phyloP scores from a whole-genome alignment of 163 green algal genomes.

The Scenedesmus sp. region DNA sequence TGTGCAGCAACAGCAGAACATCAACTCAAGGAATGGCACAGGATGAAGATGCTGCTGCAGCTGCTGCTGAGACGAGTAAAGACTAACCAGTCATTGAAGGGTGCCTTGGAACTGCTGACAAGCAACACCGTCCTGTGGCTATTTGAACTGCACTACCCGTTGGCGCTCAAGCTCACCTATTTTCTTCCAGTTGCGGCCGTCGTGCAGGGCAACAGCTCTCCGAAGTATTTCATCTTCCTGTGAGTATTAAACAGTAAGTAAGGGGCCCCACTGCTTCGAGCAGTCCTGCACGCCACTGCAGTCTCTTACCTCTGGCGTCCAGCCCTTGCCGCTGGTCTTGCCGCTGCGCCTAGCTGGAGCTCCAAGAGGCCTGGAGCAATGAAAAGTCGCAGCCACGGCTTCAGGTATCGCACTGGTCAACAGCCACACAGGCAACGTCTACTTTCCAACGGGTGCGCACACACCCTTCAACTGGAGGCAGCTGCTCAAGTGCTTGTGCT shows the following conservation, averaged over 20 bases:
- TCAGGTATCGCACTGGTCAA: background rate
- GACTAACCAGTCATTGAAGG: background rate
- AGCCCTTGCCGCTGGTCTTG: background rate
- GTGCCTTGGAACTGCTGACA: background rate
- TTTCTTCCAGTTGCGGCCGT: conserved; percentile 89
- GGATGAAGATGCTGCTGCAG: background rate
- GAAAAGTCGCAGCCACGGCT: background rate
- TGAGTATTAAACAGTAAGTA: background rate
- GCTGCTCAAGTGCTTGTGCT: conserved; percentile 35
- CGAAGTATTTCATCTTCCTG: conserved; percentile 86
- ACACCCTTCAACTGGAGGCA: conserved; percentile 49
- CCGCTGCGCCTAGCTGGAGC: background rate
- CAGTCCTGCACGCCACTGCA: background rate
- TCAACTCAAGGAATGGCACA: background rate
- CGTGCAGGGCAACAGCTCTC: conserved; percentile 76
- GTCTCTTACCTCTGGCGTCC: background rate
- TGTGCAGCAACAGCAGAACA: background rate
- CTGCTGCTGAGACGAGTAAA: background rate
- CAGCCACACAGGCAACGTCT: conserved; percentile 23
- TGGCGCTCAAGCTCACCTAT: conserved; percentile 71
- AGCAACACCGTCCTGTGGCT: background rate
- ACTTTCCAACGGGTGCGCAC: background rate
- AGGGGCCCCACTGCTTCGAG: background rate
- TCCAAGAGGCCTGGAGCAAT: background rate
- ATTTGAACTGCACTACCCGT: background rate